phyloP scores from a whole-genome alignment of 441 rosid genomes.

The Adansonia grandidieri region DNA sequence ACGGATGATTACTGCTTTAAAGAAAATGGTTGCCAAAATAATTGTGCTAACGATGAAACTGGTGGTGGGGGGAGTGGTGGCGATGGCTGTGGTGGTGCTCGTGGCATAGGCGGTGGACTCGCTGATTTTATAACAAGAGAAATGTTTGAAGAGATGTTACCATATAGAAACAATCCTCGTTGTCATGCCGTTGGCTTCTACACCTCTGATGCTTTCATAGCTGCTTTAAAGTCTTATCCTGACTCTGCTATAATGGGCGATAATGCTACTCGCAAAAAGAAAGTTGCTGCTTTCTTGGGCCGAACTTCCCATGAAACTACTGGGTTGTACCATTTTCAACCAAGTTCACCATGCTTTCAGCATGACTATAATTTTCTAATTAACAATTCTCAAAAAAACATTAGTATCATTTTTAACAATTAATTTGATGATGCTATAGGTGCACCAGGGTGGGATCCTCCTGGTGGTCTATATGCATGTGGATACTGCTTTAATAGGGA shows the following conservation, averaged over 20 bases:
- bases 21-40: background rate
- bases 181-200: background rate
- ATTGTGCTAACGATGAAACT: background rate
- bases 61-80: background rate
- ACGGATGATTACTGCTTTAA: background rate
- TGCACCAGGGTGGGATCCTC: background rate
- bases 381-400: background rate
- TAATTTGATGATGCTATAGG: background rate
- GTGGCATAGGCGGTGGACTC: background rate
- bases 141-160: background rate
- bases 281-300: constrained; percentile 46
- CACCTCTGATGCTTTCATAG: background rate
- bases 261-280: constrained; percentile 40
- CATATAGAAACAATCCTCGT: background rate
- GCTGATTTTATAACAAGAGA: background rate
- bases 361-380: too few relatives aligned
- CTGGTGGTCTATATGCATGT: background rate
- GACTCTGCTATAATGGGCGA: constrained; percentile 56
- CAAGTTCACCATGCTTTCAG: too few relatives aligned
- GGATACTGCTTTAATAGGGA: background rate
- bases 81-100: background rate
- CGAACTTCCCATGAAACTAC: constrained; percentile 58
- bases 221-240: background rate
- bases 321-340: background rate
- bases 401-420: background rate